Percentiles rank a stretch among this genome's conserved stretches.
Evolutionary conservation across 2,329 filamentous ascomycete species (phyloP).

Genomic region (Ilyonectria robusta): DNA sequence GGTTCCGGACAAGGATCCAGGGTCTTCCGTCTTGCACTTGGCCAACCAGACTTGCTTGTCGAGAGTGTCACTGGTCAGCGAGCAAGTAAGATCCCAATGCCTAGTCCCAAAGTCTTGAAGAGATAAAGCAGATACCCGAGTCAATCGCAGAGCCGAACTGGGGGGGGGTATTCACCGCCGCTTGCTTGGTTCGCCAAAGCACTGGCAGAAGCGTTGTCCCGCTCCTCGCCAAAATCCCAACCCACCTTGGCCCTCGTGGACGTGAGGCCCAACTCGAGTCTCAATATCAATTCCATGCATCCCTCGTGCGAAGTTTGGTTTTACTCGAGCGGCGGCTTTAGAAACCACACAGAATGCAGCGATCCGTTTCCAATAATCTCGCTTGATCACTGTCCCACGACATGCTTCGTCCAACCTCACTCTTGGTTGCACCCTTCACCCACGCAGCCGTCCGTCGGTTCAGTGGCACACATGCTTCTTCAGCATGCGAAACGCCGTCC

Average conservation of each 20-base stretch:
- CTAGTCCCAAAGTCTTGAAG: constrained; percentile 21
- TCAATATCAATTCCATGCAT: neutral
- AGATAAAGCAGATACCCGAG: constrained; percentile 38
- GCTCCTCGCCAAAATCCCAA: constrained; percentile 18
- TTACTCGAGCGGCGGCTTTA: constrained; percentile 19
- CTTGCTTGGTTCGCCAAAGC: neutral
- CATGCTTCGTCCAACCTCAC: constrained; percentile 38
- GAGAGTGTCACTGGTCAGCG: neutral
- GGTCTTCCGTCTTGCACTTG: too few species aligned
- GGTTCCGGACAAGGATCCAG: neutral
- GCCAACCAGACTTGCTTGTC: neutral
- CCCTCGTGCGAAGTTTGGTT: constrained; percentile 12
- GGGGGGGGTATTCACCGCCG: neutral
- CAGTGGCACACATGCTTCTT: constrained; percentile 26
- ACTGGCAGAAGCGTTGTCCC: neutral
- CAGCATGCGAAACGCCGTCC: constrained; percentile 24
- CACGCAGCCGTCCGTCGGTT: constrained; percentile 33
- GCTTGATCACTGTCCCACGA: constrained; percentile 43
- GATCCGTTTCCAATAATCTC: constrained; percentile 42
- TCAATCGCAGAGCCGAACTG: constrained; percentile 2
- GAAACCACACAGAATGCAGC: constrained; percentile 27
- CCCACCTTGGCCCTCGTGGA: constrained; percentile 2
- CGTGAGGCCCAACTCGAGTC: neutral
- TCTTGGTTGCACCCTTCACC: constrained; percentile 33
- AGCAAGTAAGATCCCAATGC: neutral